Conservation (phyloP, 352 stramenopile species). For the Blastocystis sp. region DNA sequence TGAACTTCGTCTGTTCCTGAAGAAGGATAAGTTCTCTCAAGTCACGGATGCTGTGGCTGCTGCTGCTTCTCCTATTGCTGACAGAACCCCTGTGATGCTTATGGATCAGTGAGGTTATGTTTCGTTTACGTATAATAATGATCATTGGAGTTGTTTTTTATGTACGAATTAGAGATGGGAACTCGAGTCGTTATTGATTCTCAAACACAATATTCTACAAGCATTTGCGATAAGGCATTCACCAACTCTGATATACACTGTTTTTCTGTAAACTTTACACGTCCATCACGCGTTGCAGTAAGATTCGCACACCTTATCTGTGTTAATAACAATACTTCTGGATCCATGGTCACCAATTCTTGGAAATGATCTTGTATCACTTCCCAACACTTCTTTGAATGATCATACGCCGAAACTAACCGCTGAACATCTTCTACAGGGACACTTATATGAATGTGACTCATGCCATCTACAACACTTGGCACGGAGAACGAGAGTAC, state of each 20-base stretch:
- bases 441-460: not conserved
- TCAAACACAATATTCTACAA: not conserved
- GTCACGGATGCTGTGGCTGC: conserved; percentile 64
- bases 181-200: no score
- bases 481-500: conserved; percentile 19
- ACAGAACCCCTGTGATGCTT: conserved; percentile 44
- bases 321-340: not conserved
- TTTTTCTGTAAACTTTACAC: conserved; percentile 11
- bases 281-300: not conserved
- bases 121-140: conserved; percentile 59
- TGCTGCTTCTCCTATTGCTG: conserved; percentile 55
- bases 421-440: not conserved
- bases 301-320: not conserved
- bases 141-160: conserved; percentile 21
- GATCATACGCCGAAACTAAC: not conserved
- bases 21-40: conserved; percentile 64
- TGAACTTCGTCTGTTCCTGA: conserved; percentile 62
- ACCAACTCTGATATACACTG: not conserved
- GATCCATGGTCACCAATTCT: not conserved
- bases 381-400: not conserved
- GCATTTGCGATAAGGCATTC: not conserved
- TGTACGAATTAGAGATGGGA: not conserved
- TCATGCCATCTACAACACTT: not conserved
- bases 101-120: conserved; percentile 61
- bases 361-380: not conserved